Percentiles rank a stretch among this genome's conserved stretches.
phyloP scores from a whole-genome alignment of 345 rosid species.

The Reutealis trisperma region DNA sequence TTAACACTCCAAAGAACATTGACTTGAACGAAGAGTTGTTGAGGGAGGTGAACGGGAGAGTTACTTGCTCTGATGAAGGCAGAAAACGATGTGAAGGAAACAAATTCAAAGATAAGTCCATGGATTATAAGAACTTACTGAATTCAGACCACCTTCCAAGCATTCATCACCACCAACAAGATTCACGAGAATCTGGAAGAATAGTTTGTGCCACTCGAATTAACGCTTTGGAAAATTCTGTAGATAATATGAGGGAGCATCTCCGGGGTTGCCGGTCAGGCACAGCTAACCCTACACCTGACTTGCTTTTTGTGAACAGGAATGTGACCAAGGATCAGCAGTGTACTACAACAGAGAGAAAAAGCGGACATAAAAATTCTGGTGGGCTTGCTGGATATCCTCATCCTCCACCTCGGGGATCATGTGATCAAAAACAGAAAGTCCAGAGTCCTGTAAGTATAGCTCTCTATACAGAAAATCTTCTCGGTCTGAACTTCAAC shows the following conservation, averaged over 20 bases:
- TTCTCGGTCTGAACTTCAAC: neutral
- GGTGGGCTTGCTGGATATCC: conserved; percentile 19
- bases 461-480: neutral
- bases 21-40: conserved; percentile 23
- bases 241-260: conserved; percentile 24
- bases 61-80: conserved; percentile 28
- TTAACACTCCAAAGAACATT: conserved; percentile 22
- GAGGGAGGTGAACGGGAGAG: conserved; percentile 28
- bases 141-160: conserved; percentile 31
- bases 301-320: conserved; percentile 32
- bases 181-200: conserved; percentile 41
- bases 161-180: conserved; percentile 25
- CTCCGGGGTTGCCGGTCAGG: conserved; percentile 31
- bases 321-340: conserved; percentile 18
- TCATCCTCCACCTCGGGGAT: conserved; percentile 21
- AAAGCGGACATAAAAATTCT: conserved; percentile 26
- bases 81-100: conserved; percentile 18
- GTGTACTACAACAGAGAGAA: conserved; percentile 8
- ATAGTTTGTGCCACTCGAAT: conserved; percentile 35
- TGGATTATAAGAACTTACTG: conserved; percentile 23
- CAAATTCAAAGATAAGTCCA: conserved; percentile 15
- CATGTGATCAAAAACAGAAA: conserved; percentile 27
- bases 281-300: conserved; percentile 15
- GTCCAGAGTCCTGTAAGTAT: conserved; percentile 44
- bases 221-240: conserved; percentile 29